Conservation (phyloP, 1,284 basidiomycete genomes). For the Malassezia japonica region DNA sequence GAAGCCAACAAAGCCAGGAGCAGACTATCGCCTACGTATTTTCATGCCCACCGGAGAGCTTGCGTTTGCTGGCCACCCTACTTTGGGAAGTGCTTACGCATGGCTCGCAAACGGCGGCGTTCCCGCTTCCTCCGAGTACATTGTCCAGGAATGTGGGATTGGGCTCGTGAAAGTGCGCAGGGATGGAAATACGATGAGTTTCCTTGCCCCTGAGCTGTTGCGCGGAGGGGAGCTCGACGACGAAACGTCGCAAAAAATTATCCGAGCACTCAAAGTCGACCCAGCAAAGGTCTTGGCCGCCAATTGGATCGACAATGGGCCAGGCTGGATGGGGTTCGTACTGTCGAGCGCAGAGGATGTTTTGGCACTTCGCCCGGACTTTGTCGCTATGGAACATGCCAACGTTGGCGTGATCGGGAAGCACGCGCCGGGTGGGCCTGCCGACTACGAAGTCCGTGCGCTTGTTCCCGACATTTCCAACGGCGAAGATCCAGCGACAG, state of each 20-base stretch:
- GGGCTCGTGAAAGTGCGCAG: constrained; percentile 20
- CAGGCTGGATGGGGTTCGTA: constrained; percentile 29
- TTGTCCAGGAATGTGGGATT: constrained; percentile 34
- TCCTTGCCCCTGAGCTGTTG: constrained; percentile 24
- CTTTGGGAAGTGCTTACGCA: constrained; percentile 31
- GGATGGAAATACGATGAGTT: constrained; percentile 13
- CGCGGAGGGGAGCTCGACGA: constrained; percentile 20
- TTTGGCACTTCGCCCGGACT: constrained; percentile 19
- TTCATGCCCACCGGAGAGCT: constrained; percentile 32
- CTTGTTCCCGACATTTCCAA: constrained; percentile 16
- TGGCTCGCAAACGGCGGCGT: constrained; percentile 12
- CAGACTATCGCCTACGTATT: constrained; percentile 33
- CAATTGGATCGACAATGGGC: constrained; percentile 34
- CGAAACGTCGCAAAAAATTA: constrained; percentile 13
- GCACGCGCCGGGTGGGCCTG: constrained; percentile 11
- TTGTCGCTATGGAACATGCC: constrained; percentile 13
- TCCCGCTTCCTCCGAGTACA: background rate
- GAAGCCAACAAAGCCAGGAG: constrained; percentile 15
- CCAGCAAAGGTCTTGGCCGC: constrained; percentile 18
- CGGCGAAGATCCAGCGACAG: constrained; percentile 36
- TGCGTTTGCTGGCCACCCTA: constrained; percentile 40
- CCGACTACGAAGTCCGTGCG: constrained; percentile 26
- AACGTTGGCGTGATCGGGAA: constrained; percentile 29
- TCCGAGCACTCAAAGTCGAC: constrained; percentile 17
- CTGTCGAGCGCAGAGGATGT: constrained; percentile 22